Evolutionary conservation across 1,284 basidiomycete genomes (phyloP).

Genomic region (Ganoderma lingzhi): DNA sequence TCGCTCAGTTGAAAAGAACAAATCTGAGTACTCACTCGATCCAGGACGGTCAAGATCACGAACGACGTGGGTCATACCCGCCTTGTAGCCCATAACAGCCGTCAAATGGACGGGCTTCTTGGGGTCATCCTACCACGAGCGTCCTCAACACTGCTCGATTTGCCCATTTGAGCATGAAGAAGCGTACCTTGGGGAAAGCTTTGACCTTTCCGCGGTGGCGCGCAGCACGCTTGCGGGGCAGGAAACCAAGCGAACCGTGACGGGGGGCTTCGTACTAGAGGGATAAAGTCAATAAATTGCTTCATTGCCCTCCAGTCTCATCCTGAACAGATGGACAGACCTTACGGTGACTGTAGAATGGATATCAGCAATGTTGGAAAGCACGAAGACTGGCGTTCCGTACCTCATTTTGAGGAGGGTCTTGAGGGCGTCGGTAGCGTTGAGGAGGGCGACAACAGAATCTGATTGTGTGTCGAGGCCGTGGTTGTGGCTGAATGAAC

Average conservation of each 20-base stretch:
- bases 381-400: slow-evolving; percentile 26
- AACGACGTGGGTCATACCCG: slow-evolving; percentile 99
- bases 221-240: slow-evolving; percentile 94
- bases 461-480: slow-evolving; percentile 24
- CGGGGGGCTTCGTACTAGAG: slow-evolving; percentile 93
- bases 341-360: slow-evolving; percentile 49
- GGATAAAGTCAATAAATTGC: slow-evolving; percentile 25
- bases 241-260: slow-evolving; percentile 93
- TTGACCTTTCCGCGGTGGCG: slow-evolving; percentile 98
- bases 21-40: slow-evolving; percentile 75
- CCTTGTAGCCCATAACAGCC: slow-evolving; percentile 99
- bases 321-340: slow-evolving; percentile 44
- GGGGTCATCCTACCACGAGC: slow-evolving; percentile 88
- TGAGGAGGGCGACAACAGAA: slow-evolving; percentile 28
- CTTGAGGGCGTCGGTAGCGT: slow-evolving; percentile 44
- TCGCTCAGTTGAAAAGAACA: neutral
- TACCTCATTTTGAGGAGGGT: slow-evolving; percentile 50
- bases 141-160: neutral
- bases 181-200: slow-evolving; percentile 91
- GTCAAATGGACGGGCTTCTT: slow-evolving; percentile 99
- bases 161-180: too few relatives aligned
- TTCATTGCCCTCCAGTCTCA: slow-evolving; percentile 16
- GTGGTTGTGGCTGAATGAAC: slow-evolving; percentile 45
- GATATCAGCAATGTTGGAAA: slow-evolving; percentile 21
- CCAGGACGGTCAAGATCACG: slow-evolving; percentile 99